phyloP scores from a whole-genome alignment of 768 basidiomycete species.

The Russula virescens region DNA sequence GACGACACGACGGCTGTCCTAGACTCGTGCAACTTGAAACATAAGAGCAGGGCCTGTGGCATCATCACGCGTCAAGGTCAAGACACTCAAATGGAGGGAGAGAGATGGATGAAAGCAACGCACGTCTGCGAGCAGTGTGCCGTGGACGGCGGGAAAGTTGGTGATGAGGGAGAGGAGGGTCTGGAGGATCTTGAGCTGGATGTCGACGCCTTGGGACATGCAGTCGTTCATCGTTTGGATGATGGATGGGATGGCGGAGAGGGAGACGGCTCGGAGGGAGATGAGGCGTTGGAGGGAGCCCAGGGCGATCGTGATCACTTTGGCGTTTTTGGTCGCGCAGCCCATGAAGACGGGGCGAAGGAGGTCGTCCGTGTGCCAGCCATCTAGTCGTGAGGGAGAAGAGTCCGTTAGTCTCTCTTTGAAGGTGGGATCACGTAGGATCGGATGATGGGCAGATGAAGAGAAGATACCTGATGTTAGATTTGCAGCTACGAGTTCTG shows the following conservation, averaged over 20 bases:
- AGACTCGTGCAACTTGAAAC: slow-evolving; percentile 93
- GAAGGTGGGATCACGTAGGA: neutral
- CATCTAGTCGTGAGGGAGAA: slow-evolving; percentile 42
- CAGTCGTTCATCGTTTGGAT: slow-evolving; percentile 82
- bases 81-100: too few species aligned
- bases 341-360: slow-evolving; percentile 90
- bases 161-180: slow-evolving; percentile 88
- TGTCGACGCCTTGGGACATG: slow-evolving; percentile 92
- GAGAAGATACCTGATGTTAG: slow-evolving; percentile 73
- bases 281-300: slow-evolving; percentile 90
- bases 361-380: slow-evolving; percentile 73
- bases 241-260: slow-evolving; percentile 71
- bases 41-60: slow-evolving; percentile 84
- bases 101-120: slow-evolving; percentile 27
- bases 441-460: too few species aligned
- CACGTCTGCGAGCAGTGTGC: slow-evolving; percentile 74
- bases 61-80: too few species aligned
- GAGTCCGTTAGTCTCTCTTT: neutral
- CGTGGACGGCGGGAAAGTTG: slow-evolving; percentile 79
- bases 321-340: slow-evolving; percentile 86
- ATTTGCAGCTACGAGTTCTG: slow-evolving; percentile 68
- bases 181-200: slow-evolving; percentile 90
- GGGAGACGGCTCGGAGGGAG: slow-evolving; percentile 76
- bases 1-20: slow-evolving; percentile 95
- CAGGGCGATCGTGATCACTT: slow-evolving; percentile 89